phyloP scores from a whole-genome alignment of 2,329 filamentous ascomycete species.

The Coniochaeta pulveracea region DNA sequence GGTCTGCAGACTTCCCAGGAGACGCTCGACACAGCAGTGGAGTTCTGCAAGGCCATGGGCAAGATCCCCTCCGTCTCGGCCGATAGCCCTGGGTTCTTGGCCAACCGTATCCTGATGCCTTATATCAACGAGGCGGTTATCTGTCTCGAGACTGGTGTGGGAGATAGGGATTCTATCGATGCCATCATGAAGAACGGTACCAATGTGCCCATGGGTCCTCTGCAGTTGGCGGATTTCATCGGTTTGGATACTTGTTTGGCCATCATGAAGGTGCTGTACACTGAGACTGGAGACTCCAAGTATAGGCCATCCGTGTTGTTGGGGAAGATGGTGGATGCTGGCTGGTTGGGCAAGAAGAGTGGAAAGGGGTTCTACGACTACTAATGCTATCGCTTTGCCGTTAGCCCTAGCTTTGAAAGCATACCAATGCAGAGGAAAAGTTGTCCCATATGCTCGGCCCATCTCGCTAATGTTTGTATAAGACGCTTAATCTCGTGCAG shows the following conservation, averaged over 20 bases:
- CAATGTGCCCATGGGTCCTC: conserved; percentile 94
- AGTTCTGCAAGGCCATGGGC: conserved; percentile 83
- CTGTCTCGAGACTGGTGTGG: conserved; percentile 88
- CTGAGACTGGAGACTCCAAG: conserved; percentile 89
- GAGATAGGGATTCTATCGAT: conserved; percentile 83
- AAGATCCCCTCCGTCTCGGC: conserved; percentile 82
- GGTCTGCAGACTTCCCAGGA: conserved; percentile 80
- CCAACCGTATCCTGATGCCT: conserved; percentile 95
- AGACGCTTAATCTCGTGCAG: too few species aligned
- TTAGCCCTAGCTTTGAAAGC: too few species aligned
- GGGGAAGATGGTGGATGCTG: conserved; percentile 93
- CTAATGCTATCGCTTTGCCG: too few species aligned
- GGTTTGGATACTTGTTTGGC: conserved; percentile 90
- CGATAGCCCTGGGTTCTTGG: conserved; percentile 87
- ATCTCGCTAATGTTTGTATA: too few species aligned
- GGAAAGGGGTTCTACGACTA: conserved; percentile 96
- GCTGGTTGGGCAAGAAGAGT: conserved; percentile 95
- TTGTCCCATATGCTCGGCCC: too few species aligned
- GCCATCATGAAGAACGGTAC: conserved; percentile 99
- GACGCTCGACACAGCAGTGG: conserved; percentile 73
- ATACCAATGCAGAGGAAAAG: too few species aligned
- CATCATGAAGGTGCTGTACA: conserved; percentile 92
- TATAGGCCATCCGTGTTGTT: conserved; percentile 83
- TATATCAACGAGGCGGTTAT: conserved; percentile 99
- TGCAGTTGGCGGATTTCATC: conserved; percentile 93